Conservation (phyloP, 2,329 filamentous ascomycete species). For the Aspergillus flavus region DNA sequence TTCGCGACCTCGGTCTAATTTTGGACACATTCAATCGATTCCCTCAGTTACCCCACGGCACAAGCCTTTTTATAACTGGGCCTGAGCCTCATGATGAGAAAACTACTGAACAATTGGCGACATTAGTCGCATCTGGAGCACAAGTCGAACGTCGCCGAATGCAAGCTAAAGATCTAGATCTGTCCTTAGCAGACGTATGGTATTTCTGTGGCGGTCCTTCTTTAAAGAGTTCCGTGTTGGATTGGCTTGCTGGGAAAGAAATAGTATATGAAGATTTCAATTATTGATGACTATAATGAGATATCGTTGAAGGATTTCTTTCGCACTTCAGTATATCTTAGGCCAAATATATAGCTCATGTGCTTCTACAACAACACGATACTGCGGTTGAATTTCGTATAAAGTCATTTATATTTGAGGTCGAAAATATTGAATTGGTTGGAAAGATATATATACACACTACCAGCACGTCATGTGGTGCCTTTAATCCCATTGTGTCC, state of each 20-base stretch:
- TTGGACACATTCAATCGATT: conserved; percentile 59
- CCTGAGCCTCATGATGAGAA: conserved; percentile 26
- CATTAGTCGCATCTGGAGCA: conserved; percentile 29
- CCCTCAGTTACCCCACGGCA: conserved; percentile 53
- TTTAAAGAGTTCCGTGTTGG: conserved; percentile 53
- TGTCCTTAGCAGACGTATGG: conserved; percentile 50
- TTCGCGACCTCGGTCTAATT: conserved; percentile 65
- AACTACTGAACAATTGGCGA: conserved; percentile 49
- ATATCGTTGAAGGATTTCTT: neutral
- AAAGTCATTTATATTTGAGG: too few relatives aligned
- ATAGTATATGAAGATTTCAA: conserved; percentile 64
- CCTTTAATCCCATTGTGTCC: neutral
- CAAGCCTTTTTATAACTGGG: conserved; percentile 68
- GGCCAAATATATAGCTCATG: neutral
- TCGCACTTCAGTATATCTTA: neutral
- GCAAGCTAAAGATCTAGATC: conserved; percentile 48
- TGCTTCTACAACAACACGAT: neutral
- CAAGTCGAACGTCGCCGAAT: conserved; percentile 51
- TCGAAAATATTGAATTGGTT: neutral
- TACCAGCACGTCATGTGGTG: neutral
- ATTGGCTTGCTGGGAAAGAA: conserved; percentile 59
- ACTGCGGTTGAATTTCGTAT: neutral
- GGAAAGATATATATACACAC: neutral
- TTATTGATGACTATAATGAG: conserved; percentile 40
- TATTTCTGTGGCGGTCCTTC: conserved; percentile 61